Evolutionary conservation across 2,329 filamentous ascomycete genomes (phyloP), one percentile per base, ranked within the genome.

Genomic region (Incumbomyces lentus): DNA sequence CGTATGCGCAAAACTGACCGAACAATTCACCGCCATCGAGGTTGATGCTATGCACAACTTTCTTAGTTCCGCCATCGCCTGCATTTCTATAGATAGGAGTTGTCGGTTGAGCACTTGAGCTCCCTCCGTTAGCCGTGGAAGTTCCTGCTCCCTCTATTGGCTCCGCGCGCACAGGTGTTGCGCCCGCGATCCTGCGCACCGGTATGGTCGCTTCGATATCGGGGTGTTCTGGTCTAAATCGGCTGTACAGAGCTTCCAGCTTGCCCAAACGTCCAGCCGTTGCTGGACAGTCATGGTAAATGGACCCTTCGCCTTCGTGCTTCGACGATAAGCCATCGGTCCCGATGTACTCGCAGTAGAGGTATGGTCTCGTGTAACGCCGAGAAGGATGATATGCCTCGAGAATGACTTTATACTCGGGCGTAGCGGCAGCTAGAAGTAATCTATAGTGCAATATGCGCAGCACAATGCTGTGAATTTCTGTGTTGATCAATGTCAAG

Each of bases 341-440:
- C 26, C 75, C 78, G 10, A 81, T 68, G 52, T 82, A 82, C 37
- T 78, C 70, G 63, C 85, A 89, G 59, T 75, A 74, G 11, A 87
- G 71, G 46, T 79, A 80, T 0, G 84, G 82, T 16, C 83, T 81
- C 4, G 75, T 80, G 41, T 83, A 69, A 62, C 81, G 82, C 18
- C 75, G 79, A 52, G 72, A 78, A 0, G 85, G 86, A 52, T 84
- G 84, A 59, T 84, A 89, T 61, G 83, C 86, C 66, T 90, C 84
- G 35, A 93, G 75, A 32, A 89, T 77, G 33, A 92, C 65, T 45
- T 80, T 76, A 58, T 86, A 77, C 32, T 78, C 74, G 32, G 73
- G 65, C 6, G 82, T 64, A 2, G 74, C 66, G 3, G 78, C 72
- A 16, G 78, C 76, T 16, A 73, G 62, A 39, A 81, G 64, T 1